Conservation (phyloP, 2,329 filamentous ascomycete genomes). For the Neopestalotiopsis rosae region DNA sequence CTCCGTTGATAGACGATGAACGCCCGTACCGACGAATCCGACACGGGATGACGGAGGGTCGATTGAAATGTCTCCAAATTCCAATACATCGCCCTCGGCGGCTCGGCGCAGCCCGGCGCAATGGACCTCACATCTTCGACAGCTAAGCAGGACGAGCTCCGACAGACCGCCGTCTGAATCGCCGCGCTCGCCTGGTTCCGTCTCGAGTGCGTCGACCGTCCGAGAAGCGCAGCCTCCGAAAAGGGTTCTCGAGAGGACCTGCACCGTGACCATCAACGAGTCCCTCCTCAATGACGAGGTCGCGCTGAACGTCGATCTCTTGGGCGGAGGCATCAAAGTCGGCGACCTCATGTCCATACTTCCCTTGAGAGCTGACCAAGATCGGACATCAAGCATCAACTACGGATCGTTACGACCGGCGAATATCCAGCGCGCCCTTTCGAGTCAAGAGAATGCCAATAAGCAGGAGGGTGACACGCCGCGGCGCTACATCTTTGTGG, state of each 20-base stretch:
- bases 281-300: conserved; percentile 79
- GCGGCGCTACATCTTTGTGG: conserved; percentile 71
- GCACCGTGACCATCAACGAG: conserved; percentile 69
- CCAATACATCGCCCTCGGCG: conserved; percentile 41
- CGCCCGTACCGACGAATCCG: neutral
- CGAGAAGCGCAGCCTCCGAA: conserved; percentile 37
- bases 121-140: conserved; percentile 59
- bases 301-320: conserved; percentile 75
- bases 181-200: conserved; percentile 52
- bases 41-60: conserved; percentile 17
- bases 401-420: conserved; percentile 33
- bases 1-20: neutral
- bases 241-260: conserved; percentile 48
- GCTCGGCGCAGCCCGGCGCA: conserved; percentile 51
- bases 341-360: conserved; percentile 78
- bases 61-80: conserved; percentile 36
- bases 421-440: conserved; percentile 30
- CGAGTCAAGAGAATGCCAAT: conserved; percentile 29
- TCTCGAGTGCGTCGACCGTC: conserved; percentile 56
- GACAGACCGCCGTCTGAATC: conserved; percentile 48
- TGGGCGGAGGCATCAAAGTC: conserved; percentile 66
- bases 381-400: conserved; percentile 37
- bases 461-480: conserved; percentile 37
- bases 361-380: conserved; percentile 59
- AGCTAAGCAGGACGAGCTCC: conserved; percentile 53